phyloP scores from a whole-genome alignment of 805 yeast genomes.

The Wickerhamomyces kurtzmanii region DNA sequence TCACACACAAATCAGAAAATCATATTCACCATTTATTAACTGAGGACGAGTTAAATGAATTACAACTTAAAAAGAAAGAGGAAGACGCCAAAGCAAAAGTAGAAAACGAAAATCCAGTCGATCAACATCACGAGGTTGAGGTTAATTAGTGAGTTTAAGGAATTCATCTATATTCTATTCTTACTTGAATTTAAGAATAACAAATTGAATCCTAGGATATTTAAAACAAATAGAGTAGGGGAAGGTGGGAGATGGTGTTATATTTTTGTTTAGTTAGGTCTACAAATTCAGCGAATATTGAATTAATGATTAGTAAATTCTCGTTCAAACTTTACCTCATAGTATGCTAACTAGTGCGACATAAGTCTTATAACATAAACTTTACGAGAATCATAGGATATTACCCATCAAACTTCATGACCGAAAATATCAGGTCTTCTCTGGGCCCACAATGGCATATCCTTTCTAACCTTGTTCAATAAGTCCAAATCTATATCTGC shows the following conservation, averaged over 20 bases:
- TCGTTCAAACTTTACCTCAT: no score
- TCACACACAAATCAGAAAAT: constrained; percentile 19
- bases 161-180: neutral
- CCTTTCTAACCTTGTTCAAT: constrained; percentile 41
- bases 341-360: no score
- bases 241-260: constrained; percentile 3
- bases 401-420: no score
- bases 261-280: constrained; percentile 22
- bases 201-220: neutral
- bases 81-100: constrained; percentile 18
- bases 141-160: no score
- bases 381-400: no score
- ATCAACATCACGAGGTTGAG: no score
- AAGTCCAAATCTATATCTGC: constrained; percentile 58
- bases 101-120: constrained; percentile 8
- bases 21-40: constrained; percentile 64
- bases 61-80: constrained; percentile 25
- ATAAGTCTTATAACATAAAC: no score
- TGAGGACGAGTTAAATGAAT: constrained; percentile 44
- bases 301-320: no score
- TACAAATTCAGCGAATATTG: no score
- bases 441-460: constrained; percentile 76
- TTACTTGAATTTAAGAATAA: neutral
- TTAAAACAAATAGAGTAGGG: constrained; percentile 3
- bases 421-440: constrained; percentile 50